These are phyloP conservation scores for Hypoxylon rubiginosum DNA, from an alignment of 2,329 filamentous ascomycete genomes.

Conservation along the genomic window DNA sequence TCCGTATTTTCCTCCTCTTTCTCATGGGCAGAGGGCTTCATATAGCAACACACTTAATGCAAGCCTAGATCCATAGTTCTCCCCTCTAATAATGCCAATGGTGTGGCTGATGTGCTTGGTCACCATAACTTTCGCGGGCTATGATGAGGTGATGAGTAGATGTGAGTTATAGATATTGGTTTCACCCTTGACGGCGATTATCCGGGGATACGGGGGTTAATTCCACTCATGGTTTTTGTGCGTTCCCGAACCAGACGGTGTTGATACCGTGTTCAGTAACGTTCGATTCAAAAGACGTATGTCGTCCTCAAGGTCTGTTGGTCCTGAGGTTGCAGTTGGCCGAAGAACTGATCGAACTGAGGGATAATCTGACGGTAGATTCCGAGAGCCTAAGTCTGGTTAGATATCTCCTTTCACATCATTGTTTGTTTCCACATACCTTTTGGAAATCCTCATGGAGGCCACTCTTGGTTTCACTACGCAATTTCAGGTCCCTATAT, in stretches of 20 bases:
- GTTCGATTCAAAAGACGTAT: constrained; percentile 59
- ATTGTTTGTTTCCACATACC: constrained; percentile 59
- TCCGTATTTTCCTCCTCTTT: constrained; percentile 23
- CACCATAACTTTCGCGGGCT: constrained; percentile 15
- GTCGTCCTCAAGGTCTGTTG: constrained; percentile 63
- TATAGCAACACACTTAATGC: constrained; percentile 28
- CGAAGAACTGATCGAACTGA: constrained; percentile 68
- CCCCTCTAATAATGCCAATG: constrained; percentile 11
- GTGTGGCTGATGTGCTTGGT: constrained; percentile 16
- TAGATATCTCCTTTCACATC: constrained; percentile 21
- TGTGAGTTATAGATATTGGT: constrained; percentile 10
- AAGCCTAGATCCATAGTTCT: constrained; percentile 12
- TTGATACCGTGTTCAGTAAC: constrained; percentile 6
- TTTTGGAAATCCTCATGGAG: constrained; percentile 81
- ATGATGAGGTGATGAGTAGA: constrained; percentile 17
- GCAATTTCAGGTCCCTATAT: constrained; percentile 75
- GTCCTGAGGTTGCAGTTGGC: constrained; percentile 64
- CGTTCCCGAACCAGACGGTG: constrained; percentile 7
- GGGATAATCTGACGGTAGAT: constrained; percentile 72
- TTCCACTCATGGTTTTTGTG: constrained; percentile 8
- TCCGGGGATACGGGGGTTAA: constrained; percentile 1
- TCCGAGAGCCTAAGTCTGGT: constrained; percentile 60
- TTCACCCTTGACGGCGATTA: constrained; percentile 7
- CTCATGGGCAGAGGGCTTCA: constrained; percentile 20
- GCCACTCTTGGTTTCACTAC: constrained; percentile 72